Evolutionary conservation across 805 yeast species (phyloP), one percentile per base, ranked within the genome.

Genomic region (Wickerhamomyces bisporus): DNA sequence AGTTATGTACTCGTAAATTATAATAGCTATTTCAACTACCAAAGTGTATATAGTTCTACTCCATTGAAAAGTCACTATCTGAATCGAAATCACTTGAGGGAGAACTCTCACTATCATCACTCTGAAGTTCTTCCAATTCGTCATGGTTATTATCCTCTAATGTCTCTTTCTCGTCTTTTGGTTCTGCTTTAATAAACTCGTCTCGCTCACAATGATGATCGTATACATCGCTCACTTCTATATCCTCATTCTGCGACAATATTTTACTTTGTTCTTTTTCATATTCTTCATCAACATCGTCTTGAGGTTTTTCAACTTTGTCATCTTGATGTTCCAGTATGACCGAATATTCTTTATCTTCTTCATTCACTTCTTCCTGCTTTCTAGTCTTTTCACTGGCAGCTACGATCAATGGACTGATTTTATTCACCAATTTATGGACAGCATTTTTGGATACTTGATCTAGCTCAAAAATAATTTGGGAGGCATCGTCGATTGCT

Each of bases 381-480:
- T 47, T 43, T 12, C 46, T 45, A 13, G 38, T 35, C 3, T 30
- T 48, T 23, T 38, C 43, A 27, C 47, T 41, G 2, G 49, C 57
- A 5, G 39, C 48, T 12, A 45, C 52, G 16, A 48, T 32, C 6
- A 47, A 18, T 15, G 53, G 47, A 5, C 33, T 39, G 14, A 61
- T 30, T 27, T 47, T 50, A 6, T 38, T 36, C 16, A 43, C 36
- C 35, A 66, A 57, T 41, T 58, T 65, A 14, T 47, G 53, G 30
- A 66, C 47, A 1, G 67, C 55, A 38, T 66, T 68, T 30, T 42
- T 57, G 13, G 65, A 50, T 6, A 53, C 48, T 0, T 55, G 40
- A 32, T 69, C 75, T 8, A 57, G 39, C 9, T 42, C 50, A 1
- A 38, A 32, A 5, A 55, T 55, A 30, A 55, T 53, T 6, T 63